Evolutionary conservation across 169 alveolate genomes (phyloP), one percentile per base, ranked within the genome.

Genomic region (Toxoplasma gondii): DNA sequence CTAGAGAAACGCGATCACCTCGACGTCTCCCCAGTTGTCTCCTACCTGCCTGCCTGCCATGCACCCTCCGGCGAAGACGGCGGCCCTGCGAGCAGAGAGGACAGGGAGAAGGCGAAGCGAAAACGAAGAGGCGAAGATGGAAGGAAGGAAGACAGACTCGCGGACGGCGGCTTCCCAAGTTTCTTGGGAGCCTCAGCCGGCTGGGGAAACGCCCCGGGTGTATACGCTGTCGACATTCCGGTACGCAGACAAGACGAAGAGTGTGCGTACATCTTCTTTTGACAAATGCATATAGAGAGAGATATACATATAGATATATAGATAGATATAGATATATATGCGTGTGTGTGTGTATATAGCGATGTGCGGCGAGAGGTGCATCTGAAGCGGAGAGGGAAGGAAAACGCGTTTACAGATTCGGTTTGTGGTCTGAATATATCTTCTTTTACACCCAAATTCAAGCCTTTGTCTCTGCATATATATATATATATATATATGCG

Each of bases 1-100:
- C 84, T 92, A 10, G 91, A 92, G 45, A 92, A 92, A 43, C 34
- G 70, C n/a, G 94, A 92, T 39, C 94, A 92, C 70, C 44, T 92
- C 43, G 91, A 92, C 16, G 70, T 92, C 39, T 43, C 31, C 34
- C 92, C 91, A 1, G 91, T 83, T 43, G 54, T 92, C 45, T 34
- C 22, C 22, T 86, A 64, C 54, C 88, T 24, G 64, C 44, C 94
- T 43, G 58, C 58, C n/a, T n/a, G 17, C 84, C 10, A 2, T 4
- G 49, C 43, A 16, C 4, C 1, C 27, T 41, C 43, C 22, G 84
- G 49, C 39, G 41, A 41, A 4, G 84, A 27, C 43, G 12, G 1
- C 45, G 84, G 81, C 81, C 34, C n/a, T 29, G 24, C 81, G 34
- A 24, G 27, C 19, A 17, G 22, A 36, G 49, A 74, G 44, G n/a